Percentiles rank a stretch among this genome's conserved stretches.
Conservation (phyloP, 2,329 filamentous ascomycete species). For the Cryphonectria nitschkei region DNA sequence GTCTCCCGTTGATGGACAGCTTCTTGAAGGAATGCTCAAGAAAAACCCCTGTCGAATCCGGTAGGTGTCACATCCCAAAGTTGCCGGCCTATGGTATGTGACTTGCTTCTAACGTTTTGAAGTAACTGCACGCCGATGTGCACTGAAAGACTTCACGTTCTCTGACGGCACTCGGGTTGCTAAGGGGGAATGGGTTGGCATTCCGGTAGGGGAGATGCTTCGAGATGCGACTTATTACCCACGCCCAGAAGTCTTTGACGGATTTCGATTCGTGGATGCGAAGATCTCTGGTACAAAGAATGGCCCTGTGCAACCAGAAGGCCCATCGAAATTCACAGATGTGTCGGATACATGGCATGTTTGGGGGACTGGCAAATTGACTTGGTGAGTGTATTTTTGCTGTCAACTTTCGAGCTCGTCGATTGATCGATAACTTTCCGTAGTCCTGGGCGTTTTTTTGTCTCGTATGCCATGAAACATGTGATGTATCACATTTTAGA, state of each 20-base stretch:
- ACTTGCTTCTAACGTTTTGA: background rate
- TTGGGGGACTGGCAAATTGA: background rate
- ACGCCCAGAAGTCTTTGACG: background rate
- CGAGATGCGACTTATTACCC: background rate
- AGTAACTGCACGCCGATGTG: background rate
- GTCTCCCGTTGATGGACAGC: background rate
- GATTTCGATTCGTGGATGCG: background rate
- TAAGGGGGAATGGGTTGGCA: background rate
- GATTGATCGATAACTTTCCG: background rate
- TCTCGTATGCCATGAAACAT: background rate
- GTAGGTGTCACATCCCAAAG: background rate
- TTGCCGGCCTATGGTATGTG: background rate
- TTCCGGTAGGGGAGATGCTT: background rate
- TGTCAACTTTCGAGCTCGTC: background rate
- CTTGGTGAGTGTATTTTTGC: background rate
- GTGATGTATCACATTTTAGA: background rate
- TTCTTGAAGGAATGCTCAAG: background rate
- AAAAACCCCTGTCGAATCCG: background rate
- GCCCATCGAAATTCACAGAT: background rate
- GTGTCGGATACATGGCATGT: background rate
- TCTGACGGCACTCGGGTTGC: background rate
- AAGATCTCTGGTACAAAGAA: background rate
- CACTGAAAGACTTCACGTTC: background rate
- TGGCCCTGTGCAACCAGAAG: background rate
- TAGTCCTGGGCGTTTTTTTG: background rate